phyloP scores from a whole-genome alignment of 306 rosid species.

The Sechiopsis laciniata region DNA sequence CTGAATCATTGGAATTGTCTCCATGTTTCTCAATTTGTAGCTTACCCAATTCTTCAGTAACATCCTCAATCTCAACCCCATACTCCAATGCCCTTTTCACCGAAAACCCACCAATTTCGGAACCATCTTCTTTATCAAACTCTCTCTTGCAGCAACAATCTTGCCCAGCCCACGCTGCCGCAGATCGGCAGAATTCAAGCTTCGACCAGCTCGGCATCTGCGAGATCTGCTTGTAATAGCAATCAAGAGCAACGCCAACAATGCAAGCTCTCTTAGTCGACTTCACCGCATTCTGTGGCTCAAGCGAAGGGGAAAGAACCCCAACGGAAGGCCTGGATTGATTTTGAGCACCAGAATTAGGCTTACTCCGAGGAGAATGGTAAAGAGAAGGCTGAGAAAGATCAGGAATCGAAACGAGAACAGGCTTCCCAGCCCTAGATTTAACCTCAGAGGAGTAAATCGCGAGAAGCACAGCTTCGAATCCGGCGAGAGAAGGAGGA shows the following conservation, averaged over 20 bases:
- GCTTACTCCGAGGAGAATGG: slow-evolving; percentile 48
- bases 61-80: slow-evolving; percentile 33
- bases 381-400: slow-evolving; percentile 82
- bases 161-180: slow-evolving; percentile 75
- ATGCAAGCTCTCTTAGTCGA: slow-evolving; percentile 81
- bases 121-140: slow-evolving; percentile 31
- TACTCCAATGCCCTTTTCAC: slow-evolving; percentile 26
- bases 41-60: slow-evolving; percentile 36
- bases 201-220: slow-evolving; percentile 97
- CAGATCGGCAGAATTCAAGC: slow-evolving; percentile 62
- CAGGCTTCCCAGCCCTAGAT: slow-evolving; percentile 69
- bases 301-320: slow-evolving; percentile 63
- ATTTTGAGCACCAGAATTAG: slow-evolving; percentile 2
- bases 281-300: slow-evolving; percentile 76
- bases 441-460: slow-evolving; percentile 77
- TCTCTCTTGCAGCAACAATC: slow-evolving; percentile 60
- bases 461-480: slow-evolving; percentile 87
- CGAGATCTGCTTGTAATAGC: slow-evolving; percentile 80
- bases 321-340: slow-evolving; percentile 41
- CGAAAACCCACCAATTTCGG: slow-evolving; percentile 27
- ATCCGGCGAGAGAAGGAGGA: slow-evolving; percentile 66
- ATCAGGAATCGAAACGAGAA: slow-evolving; percentile 71
- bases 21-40: slow-evolving; percentile 37
- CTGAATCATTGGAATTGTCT: slow-evolving; percentile 20
- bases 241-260: slow-evolving; percentile 74